Evolutionary conservation across 306 rosid genomes (phyloP), one percentile per base, ranked within the genome.

Genomic region (Fragaria nilgerrensis): DNA sequence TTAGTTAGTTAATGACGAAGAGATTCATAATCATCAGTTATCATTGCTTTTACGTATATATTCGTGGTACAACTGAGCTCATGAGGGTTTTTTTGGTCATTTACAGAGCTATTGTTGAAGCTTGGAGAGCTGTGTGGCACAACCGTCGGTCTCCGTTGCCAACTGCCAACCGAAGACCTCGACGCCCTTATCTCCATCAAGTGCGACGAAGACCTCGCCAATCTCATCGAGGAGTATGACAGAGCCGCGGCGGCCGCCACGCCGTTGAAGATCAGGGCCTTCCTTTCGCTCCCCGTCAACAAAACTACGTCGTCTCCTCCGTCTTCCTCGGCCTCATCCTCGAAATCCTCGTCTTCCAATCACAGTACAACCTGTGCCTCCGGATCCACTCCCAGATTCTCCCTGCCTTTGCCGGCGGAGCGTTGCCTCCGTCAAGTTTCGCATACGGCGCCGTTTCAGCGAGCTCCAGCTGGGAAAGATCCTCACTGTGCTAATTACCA

Each of bases 171-270:
- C 11, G 99, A 95, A 78, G 99, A 95, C 79, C 92, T 95, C 43
- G 99, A 95, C 83, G 93, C 98, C 76, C 70, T 95, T 61, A 95
- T 95, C 7, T 90, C 99, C 80, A 83, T 95, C 59, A 95, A 94
- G 59, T 87, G 89, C 74, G 94, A 91, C 43, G 99, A 95, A 82
- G 99, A 95, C 73, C 96, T 95, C 45, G 86, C 79, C 29, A 95
- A 92, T 80, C 90, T 95, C 53, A 77, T 92, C 36, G 99, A 95
- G 80, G 99, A 95, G 77, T 95, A 91, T 76, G 96, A 90, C 73
- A 89, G 83, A 45, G 81, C 79, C 3, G 78, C 91, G 1, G 48
- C 87, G 36, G 82, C 86, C 5, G 36, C 66, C 22, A 19, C 85
- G 11, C 75, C 79, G 19, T 70, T 95, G 81, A 95, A 95, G 89